Evolutionary conservation across 768 basidiomycete species (phyloP), one percentile per base, ranked within the genome.

Genomic region (Xerocomus spinulosus): DNA sequence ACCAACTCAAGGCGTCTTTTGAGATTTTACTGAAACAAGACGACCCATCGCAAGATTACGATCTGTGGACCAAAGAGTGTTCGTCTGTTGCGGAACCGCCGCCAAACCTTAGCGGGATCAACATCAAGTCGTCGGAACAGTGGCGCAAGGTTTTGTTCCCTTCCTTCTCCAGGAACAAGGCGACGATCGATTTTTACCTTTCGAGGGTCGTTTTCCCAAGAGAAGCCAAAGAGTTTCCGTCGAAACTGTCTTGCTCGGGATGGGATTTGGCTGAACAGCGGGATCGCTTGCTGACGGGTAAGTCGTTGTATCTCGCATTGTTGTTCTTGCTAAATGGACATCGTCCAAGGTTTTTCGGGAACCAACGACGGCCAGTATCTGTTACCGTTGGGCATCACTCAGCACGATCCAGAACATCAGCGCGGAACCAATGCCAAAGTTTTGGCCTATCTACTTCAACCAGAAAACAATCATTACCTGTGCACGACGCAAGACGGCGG

Each of bases 341-440:
- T 8, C 29, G 14, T 5, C 13, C 15, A 33, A 32, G 53, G 53
- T 8, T 64, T 64, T 44, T 64, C 62, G 21, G 63, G 63, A 9
- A 64, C 63, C 1, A 64, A 64, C 18, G 63, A 64, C 36, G 44
- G 48, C 4, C 50, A 54, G 7, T 66, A 63, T 51, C 53, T 69
- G 9, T 45, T 69, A 3, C 68, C 68, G 2, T 44, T 53, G 3
- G 55, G 59, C 6, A 69, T 69, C 8, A 36, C 44, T 3, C 63
- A 65, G 46, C 42, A 34, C 6, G 62, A 64, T 43, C 46, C 50
- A 3, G 30, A 43, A 5, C 50, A 48, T 37, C 62, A 64, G 29
- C 53, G 47, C 13, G 49, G 49, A 6, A 50, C 49, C n/a, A 50
- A 50, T 18, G 49, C 49, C 3, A 50, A 36, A 40, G 62, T 64